Evolutionary conservation across 1,139 yeast species (phyloP), one percentile per base, ranked within the genome.

Genomic region (Pichiaceae sp.): DNA sequence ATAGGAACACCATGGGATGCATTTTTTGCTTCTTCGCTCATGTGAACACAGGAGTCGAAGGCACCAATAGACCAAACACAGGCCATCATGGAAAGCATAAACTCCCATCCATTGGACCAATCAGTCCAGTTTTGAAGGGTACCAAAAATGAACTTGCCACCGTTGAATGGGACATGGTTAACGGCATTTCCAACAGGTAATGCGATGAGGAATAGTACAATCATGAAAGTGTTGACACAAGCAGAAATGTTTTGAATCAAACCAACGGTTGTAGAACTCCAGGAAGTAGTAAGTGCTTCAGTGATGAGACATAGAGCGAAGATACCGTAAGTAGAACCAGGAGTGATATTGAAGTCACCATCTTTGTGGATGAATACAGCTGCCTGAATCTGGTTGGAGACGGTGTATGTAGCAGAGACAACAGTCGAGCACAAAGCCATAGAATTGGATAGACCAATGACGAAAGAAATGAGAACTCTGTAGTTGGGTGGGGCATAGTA

Each of bases 11-110:
- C 75, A 38, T 62, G 64, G 18, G 78, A 66, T 11, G 89, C 85
- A 49, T 77, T 72, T 32, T 65, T 63, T 20, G 83, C 82, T 53
- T 81, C 89, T 56, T 81, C 91, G 20, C 78, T 68, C 71, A 78
- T 73, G 55, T 80, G 89, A 34, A 79, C 76, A 46, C 81, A 77
- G 5, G 82, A 72, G 53, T 80, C 89, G 51, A 78, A 79, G 0
- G 82, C 78, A 43, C 78, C 78, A 47, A 75, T 74, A 14, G 78
- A 71, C 81, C 80, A 75, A 36, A 72, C 71, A 1, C 82, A 78
- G 2, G 84, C 76, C 68, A 77, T 68, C 71, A 79, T 70, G 17
- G 77, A 65, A 35, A 73, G 53, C 46, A 72, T 54, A 51, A 73
- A 75, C 32, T 76, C 68, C 81, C 84, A 80, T 12, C 85, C 87